phyloP scores from a whole-genome alignment of 495 filamentous ascomycete species.

The Tetracladium marchalianum region DNA sequence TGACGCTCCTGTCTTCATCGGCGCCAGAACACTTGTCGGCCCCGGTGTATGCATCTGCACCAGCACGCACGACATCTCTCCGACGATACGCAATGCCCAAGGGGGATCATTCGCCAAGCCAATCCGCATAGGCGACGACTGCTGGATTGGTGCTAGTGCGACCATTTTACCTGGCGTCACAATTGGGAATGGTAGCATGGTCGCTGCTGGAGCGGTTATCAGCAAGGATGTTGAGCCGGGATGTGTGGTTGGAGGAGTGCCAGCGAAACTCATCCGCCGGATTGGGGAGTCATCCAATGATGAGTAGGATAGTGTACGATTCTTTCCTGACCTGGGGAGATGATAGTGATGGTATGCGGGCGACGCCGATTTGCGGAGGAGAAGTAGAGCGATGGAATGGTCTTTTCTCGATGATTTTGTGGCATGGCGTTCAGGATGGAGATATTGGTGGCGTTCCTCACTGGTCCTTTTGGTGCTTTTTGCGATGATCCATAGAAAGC shows the following conservation, averaged over 20 bases:
- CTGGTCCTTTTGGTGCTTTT: no score
- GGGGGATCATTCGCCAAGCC: constrained; percentile 26
- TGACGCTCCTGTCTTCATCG: constrained; percentile 9
- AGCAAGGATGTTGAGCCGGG: constrained; percentile 35
- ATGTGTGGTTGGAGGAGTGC: constrained; percentile 29
- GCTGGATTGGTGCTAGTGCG: constrained; percentile 35
- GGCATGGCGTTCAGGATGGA: no score
- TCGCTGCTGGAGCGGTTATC: constrained; percentile 39
- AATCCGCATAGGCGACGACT: constrained; percentile 34
- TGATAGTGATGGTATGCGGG: no score
- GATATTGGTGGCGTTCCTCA: no score
- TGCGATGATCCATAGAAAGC: no score
- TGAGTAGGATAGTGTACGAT: no score
- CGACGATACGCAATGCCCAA: constrained; percentile 25
- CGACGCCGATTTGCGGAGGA: no score
- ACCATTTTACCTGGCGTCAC: constrained; percentile 35
- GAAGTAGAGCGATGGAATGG: no score
- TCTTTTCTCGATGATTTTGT: no score
- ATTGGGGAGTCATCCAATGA: no score
- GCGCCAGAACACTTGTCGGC: constrained; percentile 22
- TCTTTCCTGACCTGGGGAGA: no score
- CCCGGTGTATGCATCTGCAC: constrained; percentile 35
- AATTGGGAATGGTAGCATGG: constrained; percentile 33
- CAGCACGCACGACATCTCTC: constrained; percentile 35
- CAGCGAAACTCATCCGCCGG: constrained; percentile 1